Conservation (phyloP, 768 basidiomycete species). For the Boletus pseudopeckii region DNA sequence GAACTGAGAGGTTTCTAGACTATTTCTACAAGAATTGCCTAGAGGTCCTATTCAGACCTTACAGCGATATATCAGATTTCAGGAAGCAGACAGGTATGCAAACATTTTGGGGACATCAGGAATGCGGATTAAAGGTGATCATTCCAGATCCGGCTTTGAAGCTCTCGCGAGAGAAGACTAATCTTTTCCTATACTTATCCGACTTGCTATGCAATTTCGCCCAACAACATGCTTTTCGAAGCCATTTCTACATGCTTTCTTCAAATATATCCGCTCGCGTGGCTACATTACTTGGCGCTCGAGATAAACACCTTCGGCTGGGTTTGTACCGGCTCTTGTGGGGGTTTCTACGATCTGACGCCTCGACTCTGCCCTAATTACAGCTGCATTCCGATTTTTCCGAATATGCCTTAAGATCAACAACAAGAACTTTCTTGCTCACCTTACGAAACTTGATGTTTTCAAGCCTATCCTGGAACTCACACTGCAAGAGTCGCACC, state of each 20-base stretch:
- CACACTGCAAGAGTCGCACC: conserved; percentile 73
- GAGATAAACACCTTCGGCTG: conserved; percentile 90
- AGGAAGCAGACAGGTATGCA: conserved; percentile 44
- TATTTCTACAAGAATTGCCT: conserved; percentile 90
- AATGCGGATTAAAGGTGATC: background rate
- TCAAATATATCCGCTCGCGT: conserved; percentile 71
- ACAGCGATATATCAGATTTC: conserved; percentile 70
- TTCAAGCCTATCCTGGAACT: conserved; percentile 81
- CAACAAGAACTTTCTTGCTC: conserved; percentile 68
- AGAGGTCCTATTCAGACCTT: conserved; percentile 75
- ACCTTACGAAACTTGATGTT: conserved; percentile 82
- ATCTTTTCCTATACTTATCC: conserved; percentile 85
- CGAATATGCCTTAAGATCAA: conserved; percentile 78
- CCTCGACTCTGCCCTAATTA: conserved; percentile 2
- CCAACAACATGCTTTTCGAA: conserved; percentile 86
- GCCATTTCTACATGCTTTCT: conserved; percentile 86
- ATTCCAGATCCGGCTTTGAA: conserved; percentile 47
- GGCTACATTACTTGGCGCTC: conserved; percentile 71
- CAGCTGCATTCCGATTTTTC: conserved; percentile 92
- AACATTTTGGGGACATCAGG: background rate
- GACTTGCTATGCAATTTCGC: conserved; percentile 89
- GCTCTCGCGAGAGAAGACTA: conserved; percentile 70
- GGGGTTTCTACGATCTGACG: conserved; percentile 9
- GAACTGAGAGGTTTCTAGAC: conserved; percentile 85
- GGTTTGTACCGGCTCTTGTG: conserved; percentile 48